These are phyloP conservation scores for Penicillium crystallinum DNA, from an alignment of 495 filamentous ascomycete species.

Conservation along the genomic window DNA sequence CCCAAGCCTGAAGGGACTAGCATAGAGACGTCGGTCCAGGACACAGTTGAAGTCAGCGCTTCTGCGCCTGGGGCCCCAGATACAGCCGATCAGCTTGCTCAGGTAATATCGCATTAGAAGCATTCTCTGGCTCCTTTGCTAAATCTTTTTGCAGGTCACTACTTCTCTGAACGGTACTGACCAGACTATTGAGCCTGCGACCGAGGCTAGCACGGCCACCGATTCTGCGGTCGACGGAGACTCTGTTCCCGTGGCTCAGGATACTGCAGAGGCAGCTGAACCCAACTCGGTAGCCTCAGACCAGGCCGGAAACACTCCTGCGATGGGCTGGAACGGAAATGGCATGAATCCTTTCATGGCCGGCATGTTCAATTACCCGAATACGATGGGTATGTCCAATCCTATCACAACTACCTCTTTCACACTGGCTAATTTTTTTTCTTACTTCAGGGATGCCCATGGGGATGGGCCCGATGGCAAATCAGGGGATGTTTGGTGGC, in stretches of 20 bases:
- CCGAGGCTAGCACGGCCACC: slow-evolving; percentile 12
- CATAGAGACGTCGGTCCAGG: slow-evolving; percentile 1
- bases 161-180: slow-evolving; percentile 7
- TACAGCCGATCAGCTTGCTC: not conserved
- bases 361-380: slow-evolving; percentile 66
- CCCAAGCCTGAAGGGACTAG: not conserved
- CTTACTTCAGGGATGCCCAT: slow-evolving; percentile 62
- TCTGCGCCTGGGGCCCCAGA: not conserved
- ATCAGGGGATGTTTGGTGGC: slow-evolving; percentile 81
- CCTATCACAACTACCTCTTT: not conserved
- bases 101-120: slow-evolving; percentile 7
- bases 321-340: slow-evolving; percentile 59
- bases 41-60: not conserved
- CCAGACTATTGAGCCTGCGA: slow-evolving; percentile 1
- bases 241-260: slow-evolving; percentile 15
- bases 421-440: not conserved
- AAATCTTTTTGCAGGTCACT: not conserved
- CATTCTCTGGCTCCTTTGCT: not conserved
- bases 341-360: slow-evolving; percentile 69
- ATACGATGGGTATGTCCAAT: slow-evolving; percentile 67
- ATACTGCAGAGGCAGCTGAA: slow-evolving; percentile 10
- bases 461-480: slow-evolving; percentile 85
- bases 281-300: slow-evolving; percentile 19
- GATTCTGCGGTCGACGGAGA: slow-evolving; percentile 16
- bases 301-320: slow-evolving; percentile 48